Base-by-base conservation (phyloP, 1,284 basidiomycete species). In the Cutaneotrichosporon arboriforme region DNA sequence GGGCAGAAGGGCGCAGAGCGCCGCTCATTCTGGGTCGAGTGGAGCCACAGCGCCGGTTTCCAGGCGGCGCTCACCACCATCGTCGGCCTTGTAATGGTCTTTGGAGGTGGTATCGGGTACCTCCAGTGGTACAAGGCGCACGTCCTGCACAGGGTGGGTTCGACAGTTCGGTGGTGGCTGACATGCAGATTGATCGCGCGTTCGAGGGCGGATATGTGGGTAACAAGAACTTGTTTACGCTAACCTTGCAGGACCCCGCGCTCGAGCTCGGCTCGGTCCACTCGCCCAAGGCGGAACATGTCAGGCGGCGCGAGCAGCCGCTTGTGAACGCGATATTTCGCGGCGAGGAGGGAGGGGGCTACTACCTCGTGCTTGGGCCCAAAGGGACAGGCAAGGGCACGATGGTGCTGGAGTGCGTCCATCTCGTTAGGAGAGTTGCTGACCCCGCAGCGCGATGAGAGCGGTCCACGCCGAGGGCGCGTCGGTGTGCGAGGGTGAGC, bases 341-440 rank as follows among this genome's bases (percentile, higher is more conserved):
- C 48, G 90, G 88, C 35, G 74, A 80, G 34, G 84, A 87, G 62
- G 70, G 78, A 12, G 85, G 86, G 3, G 82, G 85, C 68, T 89
- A 89, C 70, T 88, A 82, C 69, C 77, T 90, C 55, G 71, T 89
- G 21, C 77, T 90, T 41, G 87, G 86, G 2, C 81, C 85, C 5
- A 91, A 90, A 78, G 82, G 83, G 15, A 80, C 80, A 4, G 82
- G 82, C 17, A 88, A 90, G 76, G 84, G 83, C 2, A 87, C 85
- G 0, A 85, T 88, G 86, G 80, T 90, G 51, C 80, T 89, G 49
- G 86, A 90, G 69, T 73, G 44, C 57, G 69, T 56, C 10, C n/a
- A 31, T 23, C 10, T 18, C 17, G 37, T 41, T 17, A 21, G 50
- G 14, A 21, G 31, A 35, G n/a, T 15, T 4, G 45, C 51, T 53